Conservation (phyloP, 805 yeast genomes). For the Metschnikowia kofuensis region DNA sequence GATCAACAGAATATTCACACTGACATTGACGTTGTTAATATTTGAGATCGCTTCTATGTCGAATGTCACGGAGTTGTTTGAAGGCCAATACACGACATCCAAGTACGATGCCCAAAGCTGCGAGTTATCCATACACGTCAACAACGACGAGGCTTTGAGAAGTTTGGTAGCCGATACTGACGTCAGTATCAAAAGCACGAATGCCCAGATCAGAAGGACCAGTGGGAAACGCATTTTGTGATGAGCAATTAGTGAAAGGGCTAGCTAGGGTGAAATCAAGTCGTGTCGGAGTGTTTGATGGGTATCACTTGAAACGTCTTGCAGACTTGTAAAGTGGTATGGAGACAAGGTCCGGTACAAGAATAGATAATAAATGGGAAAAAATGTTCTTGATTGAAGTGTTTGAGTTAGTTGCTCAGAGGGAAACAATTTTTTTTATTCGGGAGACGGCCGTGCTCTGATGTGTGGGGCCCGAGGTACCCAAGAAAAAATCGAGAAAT, state of each 20-base stretch:
- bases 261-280: background rate
- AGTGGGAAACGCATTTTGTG: constrained; percentile 1
- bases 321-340: too few relatives aligned
- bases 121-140: constrained; percentile 91
- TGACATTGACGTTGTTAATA: constrained; percentile 61
- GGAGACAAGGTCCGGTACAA: background rate
- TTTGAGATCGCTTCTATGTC: constrained; percentile 78
- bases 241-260: background rate
- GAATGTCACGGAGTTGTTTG: constrained; percentile 57
- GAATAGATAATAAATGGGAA: background rate
- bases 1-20: constrained; percentile 61
- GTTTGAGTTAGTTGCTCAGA: background rate
- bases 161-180: constrained; percentile 20
- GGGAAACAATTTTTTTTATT: background rate
- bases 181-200: constrained; percentile 2
- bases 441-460: background rate
- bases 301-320: too few relatives aligned
- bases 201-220: constrained; percentile 3
- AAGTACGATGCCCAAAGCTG: constrained; percentile 81
- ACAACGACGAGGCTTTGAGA: constrained; percentile 61
- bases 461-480: background rate
- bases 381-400: too few relatives aligned
- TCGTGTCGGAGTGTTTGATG: background rate
- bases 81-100: constrained; percentile 71
- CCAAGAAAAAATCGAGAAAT: background rate